phyloP scores from a whole-genome alignment of 306 rosid species.

The Heteromeles arbutifolia region DNA sequence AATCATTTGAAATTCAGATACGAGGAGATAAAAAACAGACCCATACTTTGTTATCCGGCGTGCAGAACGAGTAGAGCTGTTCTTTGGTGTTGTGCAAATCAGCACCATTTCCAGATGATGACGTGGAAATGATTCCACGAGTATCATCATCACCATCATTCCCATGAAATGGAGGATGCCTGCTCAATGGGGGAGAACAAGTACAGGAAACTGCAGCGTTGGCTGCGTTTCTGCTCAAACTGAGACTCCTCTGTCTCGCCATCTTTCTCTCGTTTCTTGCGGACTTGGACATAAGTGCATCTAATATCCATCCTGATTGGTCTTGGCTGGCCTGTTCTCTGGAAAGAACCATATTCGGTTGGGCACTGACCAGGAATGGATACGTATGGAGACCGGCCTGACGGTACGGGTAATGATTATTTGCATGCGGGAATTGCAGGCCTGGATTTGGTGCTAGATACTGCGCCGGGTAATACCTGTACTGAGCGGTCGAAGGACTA shows the following conservation, averaged over 20 bases:
- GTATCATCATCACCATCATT: neutral
- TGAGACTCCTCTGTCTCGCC: conserved; percentile 37
- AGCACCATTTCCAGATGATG: neutral
- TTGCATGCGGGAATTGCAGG: neutral
- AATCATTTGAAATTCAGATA: neutral
- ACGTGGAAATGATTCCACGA: neutral
- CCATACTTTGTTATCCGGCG: conserved; percentile 49
- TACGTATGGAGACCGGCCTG: neutral
- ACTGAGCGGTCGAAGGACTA: neutral
- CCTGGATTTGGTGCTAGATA: conserved; percentile 1
- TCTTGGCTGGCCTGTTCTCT: conserved; percentile 6
- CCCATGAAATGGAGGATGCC: neutral
- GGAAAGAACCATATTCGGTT: neutral
- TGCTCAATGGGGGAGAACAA: neutral
- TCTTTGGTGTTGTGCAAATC: neutral
- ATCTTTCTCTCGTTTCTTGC: conserved; percentile 35
- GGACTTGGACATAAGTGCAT: conserved; percentile 21
- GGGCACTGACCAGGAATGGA: neutral
- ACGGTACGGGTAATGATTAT: neutral
- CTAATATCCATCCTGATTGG: neutral
- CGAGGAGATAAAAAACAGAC: neutral
- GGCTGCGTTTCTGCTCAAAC: conserved; percentile 2
- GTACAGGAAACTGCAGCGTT: neutral
- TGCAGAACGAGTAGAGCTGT: conserved; percentile 9
- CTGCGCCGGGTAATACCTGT: neutral